phyloP scores from a whole-genome alignment of 371 early-diverging fungal genomes.

The Mycotypha africana region DNA sequence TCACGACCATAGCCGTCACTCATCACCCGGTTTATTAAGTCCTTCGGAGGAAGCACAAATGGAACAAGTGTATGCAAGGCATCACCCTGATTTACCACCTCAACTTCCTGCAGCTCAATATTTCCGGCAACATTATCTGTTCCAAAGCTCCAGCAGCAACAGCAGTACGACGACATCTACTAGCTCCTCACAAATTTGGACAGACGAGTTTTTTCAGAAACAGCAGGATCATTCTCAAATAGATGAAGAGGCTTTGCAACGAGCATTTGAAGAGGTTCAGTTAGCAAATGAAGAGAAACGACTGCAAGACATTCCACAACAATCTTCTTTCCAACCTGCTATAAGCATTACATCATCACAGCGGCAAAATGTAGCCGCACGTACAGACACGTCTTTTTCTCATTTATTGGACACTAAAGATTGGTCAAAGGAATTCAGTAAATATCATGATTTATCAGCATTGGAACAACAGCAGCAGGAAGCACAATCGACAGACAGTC shows the following conservation, averaged over 20 bases:
- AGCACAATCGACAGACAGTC: conserved; percentile 34
- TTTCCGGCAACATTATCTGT: no score
- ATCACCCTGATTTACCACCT: no score
- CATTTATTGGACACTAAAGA: conserved; percentile 10
- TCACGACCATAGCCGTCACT: conserved; percentile 29
- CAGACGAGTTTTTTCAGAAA: conserved; percentile 33
- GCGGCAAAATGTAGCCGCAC: conserved; percentile 10
- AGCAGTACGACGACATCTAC: conserved; percentile 8
- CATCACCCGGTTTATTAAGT: conserved; percentile 37
- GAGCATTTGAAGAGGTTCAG: conserved; percentile 68
- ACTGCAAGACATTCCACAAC: conserved; percentile 23
- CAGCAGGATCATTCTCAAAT: conserved; percentile 5
- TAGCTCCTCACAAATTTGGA: conserved; percentile 26
- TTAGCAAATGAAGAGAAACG: conserved; percentile 45
- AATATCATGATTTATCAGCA: conserved; percentile 9
- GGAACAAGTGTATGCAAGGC: no score
- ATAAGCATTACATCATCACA: not conserved
- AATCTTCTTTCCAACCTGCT: not conserved
- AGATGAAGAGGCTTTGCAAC: conserved; percentile 37
- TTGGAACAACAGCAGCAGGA: conserved; percentile 53
- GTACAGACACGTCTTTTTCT: conserved; percentile 3
- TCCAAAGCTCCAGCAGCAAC: conserved; percentile 39
- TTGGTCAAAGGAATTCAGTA: conserved; percentile 53
- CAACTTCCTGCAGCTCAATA: no score
- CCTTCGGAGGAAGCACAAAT: no score